Conservation (phyloP, 2,329 filamentous ascomycete species). For the Penicillium sp. region DNA sequence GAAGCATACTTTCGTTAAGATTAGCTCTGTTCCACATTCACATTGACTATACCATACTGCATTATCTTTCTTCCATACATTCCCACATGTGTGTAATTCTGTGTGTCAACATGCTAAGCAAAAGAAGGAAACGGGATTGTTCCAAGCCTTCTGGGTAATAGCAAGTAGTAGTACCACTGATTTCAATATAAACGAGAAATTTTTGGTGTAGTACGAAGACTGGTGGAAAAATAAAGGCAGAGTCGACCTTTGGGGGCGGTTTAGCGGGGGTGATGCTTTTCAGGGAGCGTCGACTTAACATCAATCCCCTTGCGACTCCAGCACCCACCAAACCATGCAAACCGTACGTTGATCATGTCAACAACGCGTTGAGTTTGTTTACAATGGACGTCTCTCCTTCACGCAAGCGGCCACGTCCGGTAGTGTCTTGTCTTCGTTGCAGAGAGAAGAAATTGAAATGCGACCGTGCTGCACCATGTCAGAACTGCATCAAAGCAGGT, state of each 20-base stretch:
- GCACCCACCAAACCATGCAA: background rate
- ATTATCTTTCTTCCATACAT: background rate
- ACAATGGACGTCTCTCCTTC: conserved; percentile 8
- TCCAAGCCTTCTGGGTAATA: no score
- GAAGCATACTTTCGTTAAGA: conserved; percentile 1
- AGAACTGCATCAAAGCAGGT: conserved; percentile 27
- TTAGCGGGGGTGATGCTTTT: background rate
- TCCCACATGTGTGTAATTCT: background rate
- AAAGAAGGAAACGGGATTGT: background rate
- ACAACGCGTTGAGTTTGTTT: background rate
- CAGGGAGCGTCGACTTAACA: background rate
- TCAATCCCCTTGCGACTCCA: background rate
- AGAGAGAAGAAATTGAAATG: conserved; percentile 32
- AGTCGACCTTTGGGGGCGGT: background rate
- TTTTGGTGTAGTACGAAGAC: no score
- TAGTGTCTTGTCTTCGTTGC: conserved; percentile 29
- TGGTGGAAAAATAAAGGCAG: no score
- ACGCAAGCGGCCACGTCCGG: conserved; percentile 26
- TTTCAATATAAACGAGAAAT: background rate
- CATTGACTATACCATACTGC: background rate
- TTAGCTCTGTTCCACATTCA: background rate
- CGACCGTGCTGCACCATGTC: conserved; percentile 24
- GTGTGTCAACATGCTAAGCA: background rate
- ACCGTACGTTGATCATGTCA: background rate
- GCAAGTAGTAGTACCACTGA: no score